These are phyloP conservation scores for Fusarium guadeloupense DNA, from an alignment of 2,329 filamentous ascomycete genomes.

Conservation along the genomic window DNA sequence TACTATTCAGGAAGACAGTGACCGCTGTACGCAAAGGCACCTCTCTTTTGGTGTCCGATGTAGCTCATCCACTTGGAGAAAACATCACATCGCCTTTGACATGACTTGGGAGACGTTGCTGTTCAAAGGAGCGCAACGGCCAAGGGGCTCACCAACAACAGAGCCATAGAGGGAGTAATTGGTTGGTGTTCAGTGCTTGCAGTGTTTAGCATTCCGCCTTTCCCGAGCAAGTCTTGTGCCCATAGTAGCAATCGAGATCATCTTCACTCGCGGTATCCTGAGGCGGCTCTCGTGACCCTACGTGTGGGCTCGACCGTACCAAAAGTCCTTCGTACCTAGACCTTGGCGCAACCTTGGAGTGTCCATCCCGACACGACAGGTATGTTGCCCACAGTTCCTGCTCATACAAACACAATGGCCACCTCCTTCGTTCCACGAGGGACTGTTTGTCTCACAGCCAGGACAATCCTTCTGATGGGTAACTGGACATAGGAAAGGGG, in stretches of 20 bases:
- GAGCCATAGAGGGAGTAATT: no score
- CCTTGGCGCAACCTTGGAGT: not conserved
- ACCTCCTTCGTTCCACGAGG: not conserved
- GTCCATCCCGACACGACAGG: not conserved
- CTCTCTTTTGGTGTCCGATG: no score
- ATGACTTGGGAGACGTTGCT: not conserved
- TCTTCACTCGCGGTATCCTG: not conserved
- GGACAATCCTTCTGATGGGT: not conserved
- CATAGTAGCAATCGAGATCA: not conserved
- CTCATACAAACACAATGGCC: not conserved
- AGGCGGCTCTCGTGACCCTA: slow-evolving; percentile 13
- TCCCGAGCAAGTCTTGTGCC: slow-evolving; percentile 10
- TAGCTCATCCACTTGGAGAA: not conserved
- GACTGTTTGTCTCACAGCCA: not conserved
- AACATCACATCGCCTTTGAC: not conserved
- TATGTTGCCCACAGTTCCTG: not conserved
- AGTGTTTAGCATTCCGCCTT: not conserved
- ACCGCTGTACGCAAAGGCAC: no score
- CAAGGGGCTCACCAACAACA: not conserved
- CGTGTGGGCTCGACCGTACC: not conserved
- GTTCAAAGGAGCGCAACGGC: not conserved
- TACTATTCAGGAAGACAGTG: no score
- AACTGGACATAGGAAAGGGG: not conserved
- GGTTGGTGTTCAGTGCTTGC: not conserved
- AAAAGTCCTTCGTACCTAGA: slow-evolving; percentile 12